Base-by-base conservation (phyloP, 129 eudicot genomes). In the Flaveria bidentis region DNA sequence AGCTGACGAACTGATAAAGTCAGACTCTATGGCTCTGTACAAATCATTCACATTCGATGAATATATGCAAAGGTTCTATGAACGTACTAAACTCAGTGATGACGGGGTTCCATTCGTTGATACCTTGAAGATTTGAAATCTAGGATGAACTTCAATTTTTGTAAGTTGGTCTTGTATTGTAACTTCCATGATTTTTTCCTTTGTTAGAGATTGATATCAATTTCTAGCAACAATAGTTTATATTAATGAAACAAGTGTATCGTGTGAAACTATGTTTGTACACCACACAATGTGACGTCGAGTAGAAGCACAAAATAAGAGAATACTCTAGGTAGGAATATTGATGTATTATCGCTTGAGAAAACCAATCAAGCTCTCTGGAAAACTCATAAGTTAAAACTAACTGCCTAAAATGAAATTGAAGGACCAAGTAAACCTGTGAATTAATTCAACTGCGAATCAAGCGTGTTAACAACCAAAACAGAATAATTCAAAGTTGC, bases 101-200 rank as follows among this genome's bases (percentile, higher is more conserved):
- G 78, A 64, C 2, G 85, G 85, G 39, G 12, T 71, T 76, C 81
- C 81, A 22, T 82, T 76, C 81, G 64, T 82, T 47, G 81, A 82
- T 76, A 69, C 85, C 62, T 76, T 82, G 74, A 82, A 82, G 41
- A 62, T 76, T 44, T 76, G 45, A 42, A 62, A 9, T n/a, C 20
- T 4, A 11, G n/a, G 7, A 65, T 65, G 74, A 56, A 56, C 69
- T 56, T 69, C 44, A 70, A 44, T 26, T 46, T 41, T 25, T 58
- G 71, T 78, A 70, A 70, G 82, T 61, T 78, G 76, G 71, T 18
- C 75, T 23, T 12, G 23, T n/a, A 11, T n/a, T 76, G 57, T 39
- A 55, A 67, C 57, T 36, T 23, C 41, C 69, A 42, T 30, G 22
- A 42, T 55, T 49, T 42, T 33, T 23, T 20, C 8, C 9, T 57